These are phyloP conservation scores for Chalciporus pseudorubinellus DNA, from an alignment of 768 basidiomycete genomes.

Conservation along the genomic window DNA sequence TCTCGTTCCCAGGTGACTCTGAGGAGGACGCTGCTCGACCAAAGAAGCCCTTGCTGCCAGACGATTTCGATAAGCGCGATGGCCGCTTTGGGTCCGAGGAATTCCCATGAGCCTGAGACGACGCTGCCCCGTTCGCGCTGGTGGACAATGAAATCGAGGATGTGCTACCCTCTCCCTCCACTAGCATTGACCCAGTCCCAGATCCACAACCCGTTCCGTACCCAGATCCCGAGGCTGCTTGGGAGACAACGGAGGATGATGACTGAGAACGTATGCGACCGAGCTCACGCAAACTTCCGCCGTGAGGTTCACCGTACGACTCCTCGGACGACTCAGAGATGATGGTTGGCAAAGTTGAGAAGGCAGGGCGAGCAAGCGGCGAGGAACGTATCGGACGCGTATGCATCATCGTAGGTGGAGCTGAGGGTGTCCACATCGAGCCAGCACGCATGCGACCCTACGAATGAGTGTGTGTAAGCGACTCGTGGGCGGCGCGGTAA, in stretches of 20 bases:
- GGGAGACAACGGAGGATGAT: conserved; percentile 18
- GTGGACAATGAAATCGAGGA: conserved; percentile 22
- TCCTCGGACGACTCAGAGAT: conserved; percentile 24
- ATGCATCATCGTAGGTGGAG: conserved; percentile 1
- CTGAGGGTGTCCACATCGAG: conserved; percentile 6
- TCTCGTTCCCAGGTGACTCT: neutral
- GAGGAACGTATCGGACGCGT: conserved; percentile 32
- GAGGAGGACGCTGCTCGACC: neutral
- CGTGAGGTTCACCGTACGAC: conserved; percentile 4
- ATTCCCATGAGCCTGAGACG: conserved; percentile 18
- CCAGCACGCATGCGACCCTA: conserved; percentile 20
- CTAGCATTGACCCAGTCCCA: conserved; percentile 2
- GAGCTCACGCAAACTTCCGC: neutral
- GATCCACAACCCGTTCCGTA: conserved; percentile 17
- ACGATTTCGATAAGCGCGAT: conserved; percentile 13
- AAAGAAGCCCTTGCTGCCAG: conserved; percentile 8
- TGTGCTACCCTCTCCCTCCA: conserved; percentile 19
- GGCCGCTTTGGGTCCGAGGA: conserved; percentile 1
- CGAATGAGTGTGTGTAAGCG: conserved; percentile 12
- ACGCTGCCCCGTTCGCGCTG: conserved; percentile 13
- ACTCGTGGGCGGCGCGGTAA: neutral
- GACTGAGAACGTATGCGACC: conserved; percentile 11
- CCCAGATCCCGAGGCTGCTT: conserved; percentile 10
- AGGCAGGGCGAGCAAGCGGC: conserved; percentile 25
- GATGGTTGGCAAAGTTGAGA: conserved; percentile 26